Conservation (phyloP, 495 filamentous ascomycete species). For the Chaetomium cochliodes region DNA sequence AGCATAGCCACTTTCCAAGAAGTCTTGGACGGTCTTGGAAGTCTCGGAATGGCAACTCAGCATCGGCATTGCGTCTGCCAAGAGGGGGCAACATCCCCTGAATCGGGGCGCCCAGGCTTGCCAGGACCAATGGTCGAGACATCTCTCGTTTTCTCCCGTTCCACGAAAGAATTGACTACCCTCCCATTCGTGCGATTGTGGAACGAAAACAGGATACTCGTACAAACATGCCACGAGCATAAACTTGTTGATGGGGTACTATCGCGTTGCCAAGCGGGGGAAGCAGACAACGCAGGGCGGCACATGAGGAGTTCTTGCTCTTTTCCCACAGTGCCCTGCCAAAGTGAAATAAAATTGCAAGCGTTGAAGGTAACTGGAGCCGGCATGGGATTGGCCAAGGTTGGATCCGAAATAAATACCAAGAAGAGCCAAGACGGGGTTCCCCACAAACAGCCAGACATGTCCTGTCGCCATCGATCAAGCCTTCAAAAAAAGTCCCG, state of each 20-base stretch:
- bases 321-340: too few relatives aligned
- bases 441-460: not conserved
- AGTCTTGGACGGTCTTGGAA: slow-evolving; percentile 12
- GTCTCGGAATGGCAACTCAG: slow-evolving; percentile 17
- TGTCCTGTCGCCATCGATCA: not conserved
- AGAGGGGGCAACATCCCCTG: slow-evolving; percentile 10
- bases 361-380: not conserved
- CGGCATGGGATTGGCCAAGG: not conserved
- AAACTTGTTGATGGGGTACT: too few relatives aligned
- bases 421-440: not conserved
- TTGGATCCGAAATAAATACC: not conserved
- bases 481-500: not conserved
- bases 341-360: too few relatives aligned
- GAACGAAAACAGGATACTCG: not conserved
- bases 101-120: slow-evolving; percentile 10
- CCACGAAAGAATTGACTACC: not conserved
- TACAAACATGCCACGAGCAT: not conserved
- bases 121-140: slow-evolving; percentile 18
- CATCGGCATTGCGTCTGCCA: slow-evolving; percentile 25
- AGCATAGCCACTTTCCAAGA: slow-evolving; percentile 31
- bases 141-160: not conserved
- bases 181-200: not conserved
- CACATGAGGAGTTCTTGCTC: too few relatives aligned
- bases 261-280: too few relatives aligned
- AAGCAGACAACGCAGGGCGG: too few relatives aligned